Base-by-base conservation (phyloP, 768 basidiomycete genomes). In the Tephrocybe rancida region DNA sequence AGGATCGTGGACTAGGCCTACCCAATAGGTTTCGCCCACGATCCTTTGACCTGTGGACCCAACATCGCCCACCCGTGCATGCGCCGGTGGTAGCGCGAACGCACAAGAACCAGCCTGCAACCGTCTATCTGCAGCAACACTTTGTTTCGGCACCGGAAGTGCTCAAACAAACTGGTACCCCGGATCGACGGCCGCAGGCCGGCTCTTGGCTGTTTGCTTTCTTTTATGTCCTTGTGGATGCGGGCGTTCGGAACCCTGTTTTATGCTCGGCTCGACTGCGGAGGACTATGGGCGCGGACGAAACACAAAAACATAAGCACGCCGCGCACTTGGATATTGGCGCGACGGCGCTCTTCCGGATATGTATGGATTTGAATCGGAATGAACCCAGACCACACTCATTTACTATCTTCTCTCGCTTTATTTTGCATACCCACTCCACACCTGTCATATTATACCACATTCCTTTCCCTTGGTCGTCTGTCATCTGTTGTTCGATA, bases 361-460 rank as follows among this genome's bases (percentile, higher is more conserved):
- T 11, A n/a, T n/a, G 13, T 22, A 7, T 19, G 18, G 19, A 21
- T 41, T 38, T 32, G 30, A 7, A 7, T 32, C 13, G 6, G 30
- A 24, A 26, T 39, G 42, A 45, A 44, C 19, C 5, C n/a, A n/a
- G n/a, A 16, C 9, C 49, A 32, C 44, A 29, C 25, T 52, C 26
- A 5, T 38, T 46, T 14, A 14, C 22, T 48, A 42, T n/a, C 21
- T 14, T 8, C 21, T n/a, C 10, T 54, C 39, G 21, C 32, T 51
- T 22, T 8, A 39, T 14, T 53, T 29, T 34, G 46, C 41, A 54
- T 54, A 54, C 53, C 53, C 45, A 3, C 41, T n/a, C 7, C 35
- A 45, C n/a, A 30, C 43, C 25, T 39, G 46, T 54, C 46, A 24
- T 27, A n/a, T 47, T 45, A 54, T 54, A 48, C 47, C 53, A 37